Base-by-base conservation (phyloP, 257 asterid genomes). In the Handroanthus guayacan region DNA sequence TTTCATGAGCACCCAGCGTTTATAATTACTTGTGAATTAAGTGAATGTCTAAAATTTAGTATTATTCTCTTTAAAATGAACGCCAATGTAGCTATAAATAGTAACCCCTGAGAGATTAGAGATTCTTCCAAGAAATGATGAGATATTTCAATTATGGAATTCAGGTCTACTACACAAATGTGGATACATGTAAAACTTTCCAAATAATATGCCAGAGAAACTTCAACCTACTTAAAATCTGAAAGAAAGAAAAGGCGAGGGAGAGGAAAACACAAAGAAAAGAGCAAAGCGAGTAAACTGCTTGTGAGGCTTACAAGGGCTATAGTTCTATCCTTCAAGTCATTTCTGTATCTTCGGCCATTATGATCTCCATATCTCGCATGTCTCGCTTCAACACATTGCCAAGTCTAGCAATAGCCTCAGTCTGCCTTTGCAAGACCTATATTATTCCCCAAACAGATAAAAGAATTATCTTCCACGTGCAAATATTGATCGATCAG, bases 391-490 rank as follows among this genome's bases (percentile, higher is more conserved):
- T 95, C 86, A 93, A 82, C 75, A 95, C 96, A 77, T 61, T 91
- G 50, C 97, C 97, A 62, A 95, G 97, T 83, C 97, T 85, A 37
- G 87, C 91, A 70, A 93, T 93, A 20, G 97, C 97, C 80, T 86
- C 99, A 0, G 98, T 95, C 81, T 93, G 99, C 83, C 88, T 90
- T 75, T 90, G 99, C 87, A 95, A 79, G 25, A 95, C 97, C 99
- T 95, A 25, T 25, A 25, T 25, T 25, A 82, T 64, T 55, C 18
- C 6, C 38, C 79, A 63, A 81, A 62, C 6, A 65, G 9, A 43
- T 12, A 25, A 16, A 3, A 56, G 17, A 54, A 56, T 5, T 5
- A 60, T n/a, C n/a, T 14, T 54, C 10, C 31, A 67, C 58, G 25
- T 10, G 13, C 31, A 25, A 75, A 55, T 5, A 50, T 63, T 37